These are phyloP conservation scores for Hypoxylon sp. DNA, from an alignment of 2,329 filamentous ascomycete genomes.

Conservation along the genomic window DNA sequence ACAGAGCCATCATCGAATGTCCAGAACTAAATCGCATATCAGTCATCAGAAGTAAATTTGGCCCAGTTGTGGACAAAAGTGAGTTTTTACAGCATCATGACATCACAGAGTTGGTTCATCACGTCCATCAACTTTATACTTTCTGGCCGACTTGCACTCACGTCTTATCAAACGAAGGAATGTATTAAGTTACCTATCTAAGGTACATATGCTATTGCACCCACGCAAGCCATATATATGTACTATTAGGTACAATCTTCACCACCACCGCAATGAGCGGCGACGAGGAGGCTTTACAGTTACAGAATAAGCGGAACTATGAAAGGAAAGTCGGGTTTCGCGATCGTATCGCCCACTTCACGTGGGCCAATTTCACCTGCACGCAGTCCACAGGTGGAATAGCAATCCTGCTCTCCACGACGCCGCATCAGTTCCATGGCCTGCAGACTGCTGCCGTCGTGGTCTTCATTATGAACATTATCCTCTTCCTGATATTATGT, in stretches of 20 bases:
- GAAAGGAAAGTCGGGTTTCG: slow-evolving; percentile 46
- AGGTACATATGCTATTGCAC: neutral
- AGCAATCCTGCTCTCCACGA: slow-evolving; percentile 66
- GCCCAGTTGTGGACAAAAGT: neutral
- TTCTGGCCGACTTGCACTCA: neutral
- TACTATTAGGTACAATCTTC: too few relatives aligned
- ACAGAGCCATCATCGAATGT: too few relatives aligned
- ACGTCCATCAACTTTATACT: neutral
- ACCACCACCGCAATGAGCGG: slow-evolving; percentile 6
- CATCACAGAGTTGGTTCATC: slow-evolving; percentile 2
- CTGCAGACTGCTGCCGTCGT: slow-evolving; percentile 68
- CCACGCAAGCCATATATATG: neutral
- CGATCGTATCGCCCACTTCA: slow-evolving; percentile 58
- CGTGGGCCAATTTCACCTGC: slow-evolving; percentile 71
- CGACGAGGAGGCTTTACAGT: neutral
- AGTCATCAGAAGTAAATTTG: neutral
- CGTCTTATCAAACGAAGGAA: neutral
- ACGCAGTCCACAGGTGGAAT: slow-evolving; percentile 61
- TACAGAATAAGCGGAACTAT: slow-evolving; percentile 49
- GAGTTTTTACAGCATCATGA: slow-evolving; percentile 5
- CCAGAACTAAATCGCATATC: neutral
- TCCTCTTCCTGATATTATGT: slow-evolving; percentile 67
- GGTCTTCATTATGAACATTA: slow-evolving; percentile 70
- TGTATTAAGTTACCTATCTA: neutral
- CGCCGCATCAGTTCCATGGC: slow-evolving; percentile 69